Base-by-base conservation (phyloP, 306 rosid genomes). In the Leucaena leucocephala region DNA sequence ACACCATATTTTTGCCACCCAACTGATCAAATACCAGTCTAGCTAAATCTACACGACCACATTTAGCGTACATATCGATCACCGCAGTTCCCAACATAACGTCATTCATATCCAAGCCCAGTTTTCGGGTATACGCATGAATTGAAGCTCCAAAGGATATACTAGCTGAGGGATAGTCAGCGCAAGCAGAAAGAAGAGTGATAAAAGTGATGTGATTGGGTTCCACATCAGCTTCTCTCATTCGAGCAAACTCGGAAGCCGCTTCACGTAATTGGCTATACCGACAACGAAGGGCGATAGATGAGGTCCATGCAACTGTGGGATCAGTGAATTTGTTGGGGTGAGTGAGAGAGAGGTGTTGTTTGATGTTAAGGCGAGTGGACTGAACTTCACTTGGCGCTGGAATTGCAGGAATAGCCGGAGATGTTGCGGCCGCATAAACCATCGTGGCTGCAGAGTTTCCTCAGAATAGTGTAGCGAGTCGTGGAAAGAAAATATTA, bases 41-140 rank as follows among this genome's bases (percentile, higher is more conserved):
- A 70, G 97, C 92, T 5, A 54, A 63, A 71, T 62, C 86, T 68
- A 85, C 66, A 19, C 65, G 82, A 1, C 90, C 86, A 9, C 80
- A 87, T 81, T 94, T 94, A 1, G 94, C 91, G 78, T 94, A 94
- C 95, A 94, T 88, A 82, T 81, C 93, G 16, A 89, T 71, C 3
- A 94, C 45, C n/a, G 97, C 94, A 13, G 97, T 92, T 4, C 98
- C 97, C 71, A 94, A 90, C 88, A 69, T 90, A 66, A 92, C 97
- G 82, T 94, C 74, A 50, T 74, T 86, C 8, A 80, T 21, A 65
- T 82, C 89, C 74, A 89, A 81, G 1, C 92, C 93, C 6, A 85
- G 59, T 68, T 94, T 94, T 10, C 84, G 78, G 7, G 86, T 87
- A 21, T 81, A 79, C 5, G 89, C 91, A 72, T 94, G 97, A 13